Conservation (phyloP, 208 protist genomes). For the Naegleria lovaniensis region DNA sequence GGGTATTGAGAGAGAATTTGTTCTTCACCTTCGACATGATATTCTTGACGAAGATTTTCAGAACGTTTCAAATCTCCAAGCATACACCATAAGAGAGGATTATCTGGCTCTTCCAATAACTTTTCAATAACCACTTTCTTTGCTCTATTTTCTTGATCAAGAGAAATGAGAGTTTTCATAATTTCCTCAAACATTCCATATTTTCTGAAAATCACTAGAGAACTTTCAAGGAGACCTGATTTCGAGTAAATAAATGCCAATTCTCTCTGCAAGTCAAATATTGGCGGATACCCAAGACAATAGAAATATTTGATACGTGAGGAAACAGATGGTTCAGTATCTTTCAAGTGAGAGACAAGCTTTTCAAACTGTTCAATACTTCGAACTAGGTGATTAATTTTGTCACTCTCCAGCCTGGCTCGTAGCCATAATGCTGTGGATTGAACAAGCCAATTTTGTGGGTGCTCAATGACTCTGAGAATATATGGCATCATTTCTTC, state of each 20-base stretch:
- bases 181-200: conserved; percentile 74
- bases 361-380: conserved; percentile 77
- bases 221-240: conserved; percentile 70
- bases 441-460: conserved; percentile 50
- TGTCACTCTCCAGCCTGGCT: conserved; percentile 61
- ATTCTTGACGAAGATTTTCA: conserved; percentile 30
- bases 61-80: conserved; percentile 75
- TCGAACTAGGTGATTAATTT: conserved; percentile 68
- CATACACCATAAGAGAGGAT: conserved; percentile 74
- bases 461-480: conserved; percentile 50
- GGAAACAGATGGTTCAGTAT: conserved; percentile 31
- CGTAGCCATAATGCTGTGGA: conserved; percentile 61
- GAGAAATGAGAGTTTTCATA: conserved; percentile 73
- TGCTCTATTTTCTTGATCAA: conserved; percentile 71
- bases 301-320: conserved; percentile 64
- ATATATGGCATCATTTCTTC: conserved; percentile 78
- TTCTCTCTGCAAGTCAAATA: conserved; percentile 68
- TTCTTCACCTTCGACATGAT: background rate
- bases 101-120: conserved; percentile 54
- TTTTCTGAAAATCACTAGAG: conserved; percentile 72
- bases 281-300: conserved; percentile 63
- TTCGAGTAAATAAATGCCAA: conserved; percentile 72
- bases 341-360: conserved; percentile 67
- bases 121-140: conserved; percentile 64
- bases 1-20: background rate